Evolutionary conservation across 2,329 filamentous ascomycete species (phyloP), one percentile per base, ranked within the genome.

Genomic region (Pseudogymnoascus sp.): DNA sequence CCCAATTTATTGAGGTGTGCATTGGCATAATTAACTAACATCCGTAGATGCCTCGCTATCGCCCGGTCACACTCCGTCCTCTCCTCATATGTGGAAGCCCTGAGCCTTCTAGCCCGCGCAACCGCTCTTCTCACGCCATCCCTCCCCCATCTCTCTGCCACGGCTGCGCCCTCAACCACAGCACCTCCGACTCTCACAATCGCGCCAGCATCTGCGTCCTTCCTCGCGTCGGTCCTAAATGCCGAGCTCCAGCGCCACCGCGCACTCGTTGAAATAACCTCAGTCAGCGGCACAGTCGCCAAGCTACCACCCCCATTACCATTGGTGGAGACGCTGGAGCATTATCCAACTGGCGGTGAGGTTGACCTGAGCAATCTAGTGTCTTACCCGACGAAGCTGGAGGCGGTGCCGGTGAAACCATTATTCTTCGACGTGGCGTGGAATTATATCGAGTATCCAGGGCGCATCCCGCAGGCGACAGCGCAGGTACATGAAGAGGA

Each of bases 401-500:
- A 90, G 64, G 82, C 88, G 1, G 85, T 97, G 39, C 92, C 94
- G 0, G 88, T 96, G 60, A 99, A 99, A 78, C 94, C 94, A 29
- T 81, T 97, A 35, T 97, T 97, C 79, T 84, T 97, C 63, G 94
- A 99, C 71, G 88, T 96, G 6, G 94, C 94, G 8, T 99, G 91
- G 89, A 97, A 97, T 73, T 97, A 97, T 72, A 92, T 99, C 64
- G 85, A 91, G 58, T 99, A 99, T 71, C 92, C 92, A 0, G 86
- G 85, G 35, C 84, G 84, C 67, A 66, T 66, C 67, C 66, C 67
- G 62, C 61, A 47, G 59, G 61, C 7, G 63, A 63, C 59, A 64
- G 60, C 17, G 63, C 59, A 37, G 67, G 66, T 6, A 65, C 67
- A 24, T 65, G 66, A 33, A 63, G 69, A 31, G 69, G 71, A 63